phyloP scores from a whole-genome alignment of 140 eudicot genomes.

The Flaveria floridana region DNA sequence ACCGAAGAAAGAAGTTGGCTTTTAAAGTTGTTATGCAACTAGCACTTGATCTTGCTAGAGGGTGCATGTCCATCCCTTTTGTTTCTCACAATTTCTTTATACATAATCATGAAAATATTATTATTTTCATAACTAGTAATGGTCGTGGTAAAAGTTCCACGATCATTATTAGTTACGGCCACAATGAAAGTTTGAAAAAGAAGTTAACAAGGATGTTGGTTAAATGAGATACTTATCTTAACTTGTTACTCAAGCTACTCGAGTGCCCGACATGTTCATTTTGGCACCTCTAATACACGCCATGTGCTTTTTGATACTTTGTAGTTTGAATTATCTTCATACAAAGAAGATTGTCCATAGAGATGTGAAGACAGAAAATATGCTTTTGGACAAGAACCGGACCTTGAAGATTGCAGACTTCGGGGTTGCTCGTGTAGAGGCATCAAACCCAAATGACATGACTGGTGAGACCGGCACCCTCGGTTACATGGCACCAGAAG shows the following conservation, averaged over 20 bases:
- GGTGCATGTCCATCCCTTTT: conserved; percentile 41
- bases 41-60: conserved; percentile 91
- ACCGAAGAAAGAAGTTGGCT: conserved; percentile 76
- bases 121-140: not conserved
- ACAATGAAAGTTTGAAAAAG: not conserved
- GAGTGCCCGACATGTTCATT: not conserved
- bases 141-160: not conserved
- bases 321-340: conserved; percentile 84
- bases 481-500: conserved; percentile 99
- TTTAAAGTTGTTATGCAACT: conserved; percentile 82
- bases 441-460: conserved; percentile 91
- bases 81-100: conserved; percentile 1
- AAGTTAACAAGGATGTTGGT: not conserved
- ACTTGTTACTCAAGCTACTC: not conserved
- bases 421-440: conserved; percentile 93
- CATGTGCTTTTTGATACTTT: conserved; percentile 7
- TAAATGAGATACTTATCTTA: not conserved
- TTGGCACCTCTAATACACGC: not conserved
- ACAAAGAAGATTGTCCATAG: conserved; percentile 84
- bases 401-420: conserved; percentile 88
- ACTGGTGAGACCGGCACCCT: conserved; percentile 96
- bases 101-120: not conserved
- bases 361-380: conserved; percentile 93
- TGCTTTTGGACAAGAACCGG: conserved; percentile 85
- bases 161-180: not conserved